Evolutionary conservation across 202 grass and related monocot species (phyloP).

Genomic region (Setaria italica): DNA sequence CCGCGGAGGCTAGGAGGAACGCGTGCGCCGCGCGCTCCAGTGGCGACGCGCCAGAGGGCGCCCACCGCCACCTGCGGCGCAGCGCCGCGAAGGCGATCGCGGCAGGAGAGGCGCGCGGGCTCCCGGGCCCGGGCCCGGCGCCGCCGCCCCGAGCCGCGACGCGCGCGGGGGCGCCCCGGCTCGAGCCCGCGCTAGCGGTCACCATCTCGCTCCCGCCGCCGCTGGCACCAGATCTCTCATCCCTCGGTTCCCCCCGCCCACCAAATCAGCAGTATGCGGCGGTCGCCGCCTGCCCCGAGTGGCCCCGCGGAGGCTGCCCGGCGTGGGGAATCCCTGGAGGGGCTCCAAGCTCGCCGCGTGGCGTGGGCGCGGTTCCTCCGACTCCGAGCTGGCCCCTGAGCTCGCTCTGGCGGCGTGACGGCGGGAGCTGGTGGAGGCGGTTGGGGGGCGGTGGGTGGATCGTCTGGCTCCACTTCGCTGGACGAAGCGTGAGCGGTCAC

Average conservation of each 20-base stretch:
- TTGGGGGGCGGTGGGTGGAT: not conserved
- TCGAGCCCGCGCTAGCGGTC: slow-evolving; percentile 49
- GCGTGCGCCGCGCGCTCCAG: slow-evolving; percentile 50
- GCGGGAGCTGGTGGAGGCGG: slow-evolving; percentile 37
- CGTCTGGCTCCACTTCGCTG: not conserved
- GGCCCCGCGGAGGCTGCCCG: not conserved
- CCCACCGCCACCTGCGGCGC: slow-evolving; percentile 74
- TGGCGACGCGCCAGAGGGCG: slow-evolving; percentile 43
- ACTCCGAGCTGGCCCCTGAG: not conserved
- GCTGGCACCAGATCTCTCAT: slow-evolving; percentile 49
- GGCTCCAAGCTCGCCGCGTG: slow-evolving; percentile 20
- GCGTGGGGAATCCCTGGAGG: not conserved
- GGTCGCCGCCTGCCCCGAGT: slow-evolving; percentile 21
- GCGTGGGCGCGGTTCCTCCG: not conserved
- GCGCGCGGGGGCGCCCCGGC: slow-evolving; percentile 52
- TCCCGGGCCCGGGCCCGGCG: slow-evolving; percentile 50
- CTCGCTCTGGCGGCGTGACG: slow-evolving; percentile 25
- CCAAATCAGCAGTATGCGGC: slow-evolving; percentile 32
- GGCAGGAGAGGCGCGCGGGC: slow-evolving; percentile 55
- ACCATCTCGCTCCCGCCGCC: slow-evolving; percentile 51
- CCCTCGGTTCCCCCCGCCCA: slow-evolving; percentile 31
- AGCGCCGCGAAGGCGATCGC: slow-evolving; percentile 23
- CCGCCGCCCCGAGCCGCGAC: slow-evolving; percentile 48
- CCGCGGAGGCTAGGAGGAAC: slow-evolving; percentile 58
- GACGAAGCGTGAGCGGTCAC: not conserved